Evolutionary conservation across 371 early-diverging fungal species (phyloP).

Genomic region (Mortierella sp.): DNA sequence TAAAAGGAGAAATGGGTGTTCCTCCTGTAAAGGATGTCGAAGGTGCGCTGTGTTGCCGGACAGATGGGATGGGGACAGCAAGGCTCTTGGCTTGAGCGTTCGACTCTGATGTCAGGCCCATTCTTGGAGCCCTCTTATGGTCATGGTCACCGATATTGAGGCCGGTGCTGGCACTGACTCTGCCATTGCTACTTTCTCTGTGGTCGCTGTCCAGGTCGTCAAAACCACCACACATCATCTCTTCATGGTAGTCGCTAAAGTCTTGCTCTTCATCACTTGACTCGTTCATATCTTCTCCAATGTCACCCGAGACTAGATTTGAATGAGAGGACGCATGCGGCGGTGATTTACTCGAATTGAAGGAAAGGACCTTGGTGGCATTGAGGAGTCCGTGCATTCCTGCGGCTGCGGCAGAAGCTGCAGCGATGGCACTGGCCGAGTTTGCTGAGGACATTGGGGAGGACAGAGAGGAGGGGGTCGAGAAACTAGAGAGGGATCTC

Average conservation of each 20-base stretch:
- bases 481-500: slow-evolving; percentile 23
- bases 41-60: slow-evolving; percentile 13
- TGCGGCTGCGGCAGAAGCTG: slow-evolving; percentile 12
- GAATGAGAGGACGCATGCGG: slow-evolving; percentile 8
- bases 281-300: slow-evolving; percentile 21
- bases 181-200: slow-evolving; percentile 20
- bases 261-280: slow-evolving; percentile 62
- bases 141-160: slow-evolving; percentile 17
- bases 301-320: neutral
- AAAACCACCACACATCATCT: slow-evolving; percentile 67
- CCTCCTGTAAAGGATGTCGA: slow-evolving; percentile 41
- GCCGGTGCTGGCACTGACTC: neutral
- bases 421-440: slow-evolving; percentile 11
- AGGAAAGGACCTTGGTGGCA: slow-evolving; percentile 50
- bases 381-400: slow-evolving; percentile 50
- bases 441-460: slow-evolving; percentile 24
- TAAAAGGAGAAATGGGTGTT: slow-evolving; percentile 42
- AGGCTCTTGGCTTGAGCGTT: slow-evolving; percentile 26
- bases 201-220: slow-evolving; percentile 50
- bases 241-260: slow-evolving; percentile 65
- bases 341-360: slow-evolving; percentile 40
- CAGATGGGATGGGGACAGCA: slow-evolving; percentile 46
- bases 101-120: slow-evolving; percentile 18
- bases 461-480: slow-evolving; percentile 32
- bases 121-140: neutral